Base-by-base conservation (phyloP, 2,329 filamentous ascomycete species). In the Eurotiales sp. region DNA sequence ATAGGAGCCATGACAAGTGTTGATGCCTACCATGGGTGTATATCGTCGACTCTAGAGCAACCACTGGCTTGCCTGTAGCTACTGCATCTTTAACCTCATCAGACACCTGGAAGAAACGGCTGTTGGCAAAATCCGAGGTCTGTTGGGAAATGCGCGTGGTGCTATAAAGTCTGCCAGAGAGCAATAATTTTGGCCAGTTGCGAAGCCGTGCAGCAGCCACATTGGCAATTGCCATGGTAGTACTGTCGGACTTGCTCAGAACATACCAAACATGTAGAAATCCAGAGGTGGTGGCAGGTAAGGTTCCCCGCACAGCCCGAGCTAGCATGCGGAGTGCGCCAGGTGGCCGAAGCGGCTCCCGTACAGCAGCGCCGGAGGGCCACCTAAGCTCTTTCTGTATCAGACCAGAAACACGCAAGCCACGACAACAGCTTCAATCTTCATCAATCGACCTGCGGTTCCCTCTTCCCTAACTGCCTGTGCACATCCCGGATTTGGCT, bases 1-100 rank as follows among this genome's bases (percentile, higher is more conserved):
- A 2, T 36, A 29, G 36, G 29, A 19, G 2, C 2, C 34, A 21
- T 22, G 19, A 14, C 25, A 6, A 23, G 10, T n/a, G 14, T n/a
- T n/a, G n/a, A 32, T 23, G 50, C 61, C 47, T 69, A 77, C 90
- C 91, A 72, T 99, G 93, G 1, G 93, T 99, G 71, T 99, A 97
- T 60, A 99, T 97, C 4, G 93, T 96, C 2, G 89, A 90, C 71
- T 99, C 93, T 4, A 99, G 79, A 14, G 92, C 93, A 10, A 99
- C 91, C 3, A 99, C 85, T 0, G 93, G 92, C 61, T 83, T 85
- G 51, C 85, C 84, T 11, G 82, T 80, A 37, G 82, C 77, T 43
- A 96, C 69, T 34, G 91, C 92, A 64, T 90, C 83, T 47, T 78
- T 76, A 11, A 99, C 86, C 70, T 97, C 92, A 46, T 92, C 86